Conservation (phyloP, 2,329 filamentous ascomycete genomes). For the Fusarium sp. region DNA sequence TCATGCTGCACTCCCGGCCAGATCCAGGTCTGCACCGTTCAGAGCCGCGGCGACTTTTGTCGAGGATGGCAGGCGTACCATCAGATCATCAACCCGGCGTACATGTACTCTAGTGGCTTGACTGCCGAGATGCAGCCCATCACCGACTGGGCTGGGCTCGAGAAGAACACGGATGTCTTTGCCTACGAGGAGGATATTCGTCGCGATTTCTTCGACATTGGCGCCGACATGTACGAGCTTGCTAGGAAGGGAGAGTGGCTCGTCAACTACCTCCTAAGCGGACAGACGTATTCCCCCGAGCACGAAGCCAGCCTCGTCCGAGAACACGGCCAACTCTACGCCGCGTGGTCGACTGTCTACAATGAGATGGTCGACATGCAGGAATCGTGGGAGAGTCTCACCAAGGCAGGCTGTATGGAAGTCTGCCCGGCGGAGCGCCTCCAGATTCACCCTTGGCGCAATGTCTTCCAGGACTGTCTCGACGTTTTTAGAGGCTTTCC, state of each 20-base stretch:
- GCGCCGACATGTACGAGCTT: constrained; percentile 6
- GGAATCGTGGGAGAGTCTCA: constrained; percentile 17
- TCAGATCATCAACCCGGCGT: not conserved
- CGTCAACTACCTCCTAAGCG: not conserved
- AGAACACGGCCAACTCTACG: constrained; percentile 1
- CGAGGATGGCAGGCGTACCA: constrained; percentile 21
- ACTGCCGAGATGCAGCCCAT: not conserved
- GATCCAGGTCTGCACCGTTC: not conserved
- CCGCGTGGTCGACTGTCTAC: not conserved
- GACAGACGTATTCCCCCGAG: fast-evolving
- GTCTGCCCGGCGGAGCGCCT: constrained; percentile 9
- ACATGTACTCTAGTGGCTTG: not conserved
- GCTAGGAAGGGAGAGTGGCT: not conserved
- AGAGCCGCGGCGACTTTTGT: not conserved
- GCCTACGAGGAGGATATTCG: constrained; percentile 18
- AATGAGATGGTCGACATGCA: not conserved
- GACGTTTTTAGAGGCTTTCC: not conserved
- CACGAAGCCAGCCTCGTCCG: not conserved
- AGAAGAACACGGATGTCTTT: not conserved
- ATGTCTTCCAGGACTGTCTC: constrained; percentile 2
- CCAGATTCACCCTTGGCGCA: constrained; percentile 1
- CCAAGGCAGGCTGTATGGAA: constrained; percentile 19
- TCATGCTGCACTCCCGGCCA: constrained; percentile 3
- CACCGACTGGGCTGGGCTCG: not conserved
- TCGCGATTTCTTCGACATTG: constrained; percentile 16